These are phyloP conservation scores for Apocynum venetum DNA, from an alignment of 257 asterid genomes.

Conservation along the genomic window DNA sequence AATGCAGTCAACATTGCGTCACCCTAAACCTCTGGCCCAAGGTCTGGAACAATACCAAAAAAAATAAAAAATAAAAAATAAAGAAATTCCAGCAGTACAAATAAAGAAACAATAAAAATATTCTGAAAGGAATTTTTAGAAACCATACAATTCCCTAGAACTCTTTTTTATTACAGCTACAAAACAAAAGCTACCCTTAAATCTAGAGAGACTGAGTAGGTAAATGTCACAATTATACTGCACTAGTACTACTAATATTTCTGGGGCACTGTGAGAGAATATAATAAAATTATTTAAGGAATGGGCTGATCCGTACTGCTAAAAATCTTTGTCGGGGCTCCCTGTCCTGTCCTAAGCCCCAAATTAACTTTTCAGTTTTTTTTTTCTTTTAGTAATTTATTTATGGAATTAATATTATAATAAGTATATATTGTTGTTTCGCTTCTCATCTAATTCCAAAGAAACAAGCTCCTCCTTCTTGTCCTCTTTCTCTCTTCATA, in stretches of 20 bases:
- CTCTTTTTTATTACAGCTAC: conserved; percentile 10
- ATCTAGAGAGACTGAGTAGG: conserved; percentile 25
- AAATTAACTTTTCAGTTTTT: background rate
- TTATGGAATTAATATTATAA: conserved; percentile 15
- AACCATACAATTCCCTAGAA: conserved; percentile 20
- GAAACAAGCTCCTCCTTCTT: conserved; percentile 24
- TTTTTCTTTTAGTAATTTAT: background rate
- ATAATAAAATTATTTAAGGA: conserved; percentile 4
- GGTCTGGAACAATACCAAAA: background rate
- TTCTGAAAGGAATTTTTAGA: conserved; percentile 22
- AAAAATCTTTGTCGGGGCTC: conserved; percentile 43
- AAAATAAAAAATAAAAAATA: background rate
- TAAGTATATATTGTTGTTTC: conserved; percentile 9
- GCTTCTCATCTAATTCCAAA: conserved; percentile 22
- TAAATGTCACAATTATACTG: background rate
- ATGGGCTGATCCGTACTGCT: conserved; percentile 39
- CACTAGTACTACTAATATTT: background rate
- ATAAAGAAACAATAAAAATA: conserved; percentile 11
- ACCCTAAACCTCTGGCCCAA: background rate
- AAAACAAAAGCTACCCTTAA: conserved; percentile 27
- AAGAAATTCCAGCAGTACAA: background rate
- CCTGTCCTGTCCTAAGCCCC: conserved; percentile 20
- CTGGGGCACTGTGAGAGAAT: conserved; percentile 18
- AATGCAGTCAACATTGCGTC: conserved; percentile 10
- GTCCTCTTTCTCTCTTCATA: conserved; percentile 32